These are phyloP conservation scores for Vaccinium myrtillus DNA, from an alignment of 148 eudicot species.

Conservation along the genomic window DNA sequence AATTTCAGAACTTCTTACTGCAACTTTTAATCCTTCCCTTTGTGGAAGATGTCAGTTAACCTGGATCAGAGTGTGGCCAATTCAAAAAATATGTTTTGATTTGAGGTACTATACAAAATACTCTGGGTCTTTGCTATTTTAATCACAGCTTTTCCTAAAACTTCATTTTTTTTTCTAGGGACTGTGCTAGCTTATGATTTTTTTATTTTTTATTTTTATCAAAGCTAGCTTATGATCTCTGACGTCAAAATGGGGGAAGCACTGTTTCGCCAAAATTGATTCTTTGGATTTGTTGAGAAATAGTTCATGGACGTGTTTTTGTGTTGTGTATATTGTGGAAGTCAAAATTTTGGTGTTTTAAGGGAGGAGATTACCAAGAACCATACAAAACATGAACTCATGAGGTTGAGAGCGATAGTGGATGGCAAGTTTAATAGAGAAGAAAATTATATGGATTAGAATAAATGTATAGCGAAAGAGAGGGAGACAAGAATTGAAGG, in stretches of 20 bases:
- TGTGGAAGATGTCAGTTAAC: slow-evolving; percentile 7
- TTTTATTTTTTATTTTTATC: too few species aligned
- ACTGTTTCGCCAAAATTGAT: too few species aligned
- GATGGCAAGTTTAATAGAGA: neutral
- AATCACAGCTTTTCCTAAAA: neutral
- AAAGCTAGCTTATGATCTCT: neutral
- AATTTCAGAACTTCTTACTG: neutral
- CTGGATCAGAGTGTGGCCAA: neutral
- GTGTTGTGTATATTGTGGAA: too few species aligned
- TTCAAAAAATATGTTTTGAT: neutral
- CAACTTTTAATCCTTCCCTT: too few species aligned
- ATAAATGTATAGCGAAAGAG: neutral
- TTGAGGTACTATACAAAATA: neutral
- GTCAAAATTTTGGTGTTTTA: too few species aligned
- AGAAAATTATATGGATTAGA: neutral
- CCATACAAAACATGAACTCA: too few species aligned
- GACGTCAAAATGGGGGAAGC: neutral
- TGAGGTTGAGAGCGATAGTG: too few species aligned
- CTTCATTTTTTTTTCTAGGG: too few species aligned
- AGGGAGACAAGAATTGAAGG: neutral
- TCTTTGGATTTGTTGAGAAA: too few species aligned
- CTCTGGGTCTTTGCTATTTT: neutral
- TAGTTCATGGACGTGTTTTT: too few species aligned
- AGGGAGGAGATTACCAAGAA: too few species aligned
- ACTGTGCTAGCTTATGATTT: neutral